Base-by-base conservation (phyloP, 192 early-diverging fungal genomes). In the Physocladia obscura region DNA sequence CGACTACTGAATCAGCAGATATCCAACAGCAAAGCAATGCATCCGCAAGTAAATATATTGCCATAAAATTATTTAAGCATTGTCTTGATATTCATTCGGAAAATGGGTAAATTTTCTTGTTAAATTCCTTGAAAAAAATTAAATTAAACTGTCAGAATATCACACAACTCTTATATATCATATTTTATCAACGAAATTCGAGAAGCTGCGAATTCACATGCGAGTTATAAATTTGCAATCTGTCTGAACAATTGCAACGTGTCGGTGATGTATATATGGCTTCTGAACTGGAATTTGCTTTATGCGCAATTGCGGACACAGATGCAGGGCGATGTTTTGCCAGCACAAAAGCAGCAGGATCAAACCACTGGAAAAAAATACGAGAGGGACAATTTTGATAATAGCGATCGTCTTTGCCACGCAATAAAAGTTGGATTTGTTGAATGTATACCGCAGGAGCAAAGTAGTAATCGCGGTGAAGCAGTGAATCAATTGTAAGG, bases 121-220 rank as follows among this genome's bases (percentile, higher is more conserved):
- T 26, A 13, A 22, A 34, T 31, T 36, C 26, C 38, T 29, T 19
- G 17, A 50, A 31, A 1, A 5, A 32, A 13, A 17, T 44, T 11
- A 63, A 24, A 67, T 11, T 11, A 50, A 67, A 39, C 22, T 17
- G 31, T n/a, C 0, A 70, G 44, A n/a, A 50, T 62, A 22, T 26
- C 38, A 13, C 55, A 76, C 31, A 37, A 26, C 2, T 49, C 63
- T 4, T 68, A 50, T 61, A 21, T 63, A 27, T 21, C 68, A 4
- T 78, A 57, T 34, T 76, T 81, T 48, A 70, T 63, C 24, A 54
- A 81, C 34, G 70, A 75, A 17, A 29, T 81, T 13, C 27, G 69
- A 17, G 79, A 81, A 22, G 37, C 69, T 26, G 70, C 79, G 15
- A 57, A 74, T 27, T 69, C 76, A 17, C 73, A 81, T 65, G 79